Conservation (phyloP, 805 yeast species). For the Pichia nanzhaoensis region DNA sequence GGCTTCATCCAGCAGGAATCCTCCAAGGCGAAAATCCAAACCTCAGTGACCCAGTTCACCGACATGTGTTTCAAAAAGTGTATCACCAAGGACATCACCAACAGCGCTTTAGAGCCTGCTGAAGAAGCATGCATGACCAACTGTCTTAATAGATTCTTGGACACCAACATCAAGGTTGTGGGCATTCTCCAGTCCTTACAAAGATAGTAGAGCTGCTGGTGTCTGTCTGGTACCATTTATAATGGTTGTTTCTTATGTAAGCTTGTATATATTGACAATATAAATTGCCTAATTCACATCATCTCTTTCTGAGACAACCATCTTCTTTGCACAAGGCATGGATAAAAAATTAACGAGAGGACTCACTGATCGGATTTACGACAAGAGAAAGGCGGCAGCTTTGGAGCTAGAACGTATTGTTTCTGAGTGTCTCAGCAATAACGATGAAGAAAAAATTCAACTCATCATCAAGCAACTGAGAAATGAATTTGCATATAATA, state of each 20-base stretch:
- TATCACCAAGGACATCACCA: slow-evolving; percentile 33
- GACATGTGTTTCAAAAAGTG: slow-evolving; percentile 90
- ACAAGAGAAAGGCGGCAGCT: slow-evolving; percentile 73
- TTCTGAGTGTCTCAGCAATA: slow-evolving; percentile 56
- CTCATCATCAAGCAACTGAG: slow-evolving; percentile 67
- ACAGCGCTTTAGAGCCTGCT: slow-evolving; percentile 39
- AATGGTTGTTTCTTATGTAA: background rate
- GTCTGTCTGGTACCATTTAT: background rate
- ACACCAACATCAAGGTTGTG: slow-evolving; percentile 80
- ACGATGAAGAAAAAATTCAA: slow-evolving; percentile 48
- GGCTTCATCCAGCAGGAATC: slow-evolving; percentile 76
- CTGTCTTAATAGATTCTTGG: slow-evolving; percentile 82
- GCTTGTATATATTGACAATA: background rate
- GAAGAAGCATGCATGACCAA: slow-evolving; percentile 73
- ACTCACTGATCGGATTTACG: slow-evolving; percentile 66
- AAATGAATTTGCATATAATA: slow-evolving; percentile 71
- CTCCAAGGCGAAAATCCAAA: slow-evolving; percentile 80
- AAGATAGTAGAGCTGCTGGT: too few relatives aligned
- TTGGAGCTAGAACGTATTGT: slow-evolving; percentile 72
- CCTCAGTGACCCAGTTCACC: slow-evolving; percentile 81
- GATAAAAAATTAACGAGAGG: slow-evolving; percentile 56
- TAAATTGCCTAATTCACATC: background rate
- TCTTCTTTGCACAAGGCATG: slow-evolving; percentile 4
- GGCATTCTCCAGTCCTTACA: slow-evolving; percentile 33
- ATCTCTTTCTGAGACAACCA: background rate